Evolutionary conservation across 176 grass and related monocot species (phyloP), one percentile per base, ranked within the genome.

Genomic region (Avena insularis): DNA sequence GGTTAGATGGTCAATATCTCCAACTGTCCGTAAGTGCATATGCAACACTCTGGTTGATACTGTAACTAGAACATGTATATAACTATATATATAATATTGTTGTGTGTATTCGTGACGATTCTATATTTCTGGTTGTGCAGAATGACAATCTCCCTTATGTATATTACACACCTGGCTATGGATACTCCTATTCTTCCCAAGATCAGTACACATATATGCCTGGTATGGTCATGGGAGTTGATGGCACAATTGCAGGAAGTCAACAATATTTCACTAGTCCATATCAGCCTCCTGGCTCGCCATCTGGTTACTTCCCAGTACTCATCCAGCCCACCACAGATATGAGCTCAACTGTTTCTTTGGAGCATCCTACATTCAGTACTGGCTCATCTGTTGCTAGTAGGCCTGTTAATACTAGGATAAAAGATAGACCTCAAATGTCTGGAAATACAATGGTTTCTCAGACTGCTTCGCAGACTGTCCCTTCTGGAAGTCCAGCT

Each of bases 81-180:
- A 31, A 1, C 46, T 40, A 29, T 86, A 77, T 25, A 43, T 50
- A 35, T 84, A 65, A 12, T 19, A 81, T 60, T 55, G 15, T 70
- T 55, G 45, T 57, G 57, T 71, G 50, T 38, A 9, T 79, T 71
- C 17, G 25, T 88, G 65, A 79, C 82, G 13, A 35, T 33, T 69
- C 40, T 78, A 57, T 79, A 85, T 75, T 84, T 68, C 67, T 90
- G 93, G 85, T 76, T 80, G 25, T 89, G 46, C 89, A 95, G 76
- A 77, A 64, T 69, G 93, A 92, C 71, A 84, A 78, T 82, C 66
- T 89, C 57, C 80, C 93, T 15, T 95, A 91, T 87, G 11, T 93
- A 77, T 95, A 89, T 86, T 93, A 88, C 70, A 84, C 86, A 82
- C 93, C 93, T 82, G 83, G 89, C 74, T 95, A 93, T 85, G 93